phyloP scores from a whole-genome alignment of 1,139 yeast genomes.

The Kodamaea fungicola region DNA sequence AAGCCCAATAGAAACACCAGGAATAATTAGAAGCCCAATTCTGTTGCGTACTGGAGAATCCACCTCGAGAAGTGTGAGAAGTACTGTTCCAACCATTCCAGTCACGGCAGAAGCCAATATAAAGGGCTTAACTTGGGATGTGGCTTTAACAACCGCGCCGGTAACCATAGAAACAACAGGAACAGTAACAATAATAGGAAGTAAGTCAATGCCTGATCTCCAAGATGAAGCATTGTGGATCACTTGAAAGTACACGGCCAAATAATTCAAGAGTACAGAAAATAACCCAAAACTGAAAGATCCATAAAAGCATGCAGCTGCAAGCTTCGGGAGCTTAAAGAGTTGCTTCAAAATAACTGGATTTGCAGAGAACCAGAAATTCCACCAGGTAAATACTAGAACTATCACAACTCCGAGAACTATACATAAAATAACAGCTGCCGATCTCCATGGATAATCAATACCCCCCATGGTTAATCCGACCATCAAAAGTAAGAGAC shows the following conservation, averaged over 20 bases:
- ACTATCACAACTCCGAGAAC: slow-evolving; percentile 48
- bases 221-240: slow-evolving; percentile 16
- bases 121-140: slow-evolving; percentile 15
- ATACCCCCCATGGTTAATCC: slow-evolving; percentile 55
- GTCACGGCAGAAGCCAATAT: slow-evolving; percentile 15
- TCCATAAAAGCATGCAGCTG: slow-evolving; percentile 31
- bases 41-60: slow-evolving; percentile 11
- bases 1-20: slow-evolving; percentile 20
- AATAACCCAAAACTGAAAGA: slow-evolving; percentile 17
- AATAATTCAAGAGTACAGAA: slow-evolving; percentile 15
- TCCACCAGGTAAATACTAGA: slow-evolving; percentile 43
- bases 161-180: slow-evolving; percentile 15
- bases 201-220: slow-evolving; percentile 18
- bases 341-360: slow-evolving; percentile 48
- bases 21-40: slow-evolving; percentile 18
- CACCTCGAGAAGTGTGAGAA: slow-evolving; percentile 13
- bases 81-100: slow-evolving; percentile 17
- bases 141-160: slow-evolving; percentile 16
- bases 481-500: slow-evolving; percentile 42
- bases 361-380: slow-evolving; percentile 39
- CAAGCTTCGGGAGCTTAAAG: slow-evolving; percentile 29
- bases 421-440: slow-evolving; percentile 52
- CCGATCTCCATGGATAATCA: slow-evolving; percentile 49
- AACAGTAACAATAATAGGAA: slow-evolving; percentile 18
- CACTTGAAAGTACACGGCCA: slow-evolving; percentile 24